These are phyloP conservation scores for Backusella psychrophila DNA, from an alignment of 192 early-diverging fungal genomes.

Conservation along the genomic window DNA sequence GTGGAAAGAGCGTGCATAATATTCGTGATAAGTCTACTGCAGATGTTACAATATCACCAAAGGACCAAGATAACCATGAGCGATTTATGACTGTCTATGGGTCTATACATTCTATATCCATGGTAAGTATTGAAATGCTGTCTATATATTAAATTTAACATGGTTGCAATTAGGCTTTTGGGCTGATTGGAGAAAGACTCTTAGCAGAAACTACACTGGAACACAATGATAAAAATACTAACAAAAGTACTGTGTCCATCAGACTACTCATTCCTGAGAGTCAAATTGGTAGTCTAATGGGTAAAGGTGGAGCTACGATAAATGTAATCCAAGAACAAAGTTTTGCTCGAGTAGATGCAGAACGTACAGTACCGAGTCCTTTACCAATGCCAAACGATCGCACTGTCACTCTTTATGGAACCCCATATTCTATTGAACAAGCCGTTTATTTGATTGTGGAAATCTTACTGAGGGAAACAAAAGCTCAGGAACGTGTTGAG, in stretches of 20 bases:
- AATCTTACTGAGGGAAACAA: slow-evolving; percentile 71
- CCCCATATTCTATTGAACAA: slow-evolving; percentile 77
- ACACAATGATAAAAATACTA: slow-evolving; percentile 13
- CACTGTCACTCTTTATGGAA: slow-evolving; percentile 79
- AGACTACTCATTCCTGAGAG: slow-evolving; percentile 83
- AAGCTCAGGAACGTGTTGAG: slow-evolving; percentile 56
- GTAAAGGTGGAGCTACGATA: slow-evolving; percentile 84
- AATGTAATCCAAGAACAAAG: slow-evolving; percentile 91
- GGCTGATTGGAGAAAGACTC: slow-evolving; percentile 72
- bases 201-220: slow-evolving; percentile 58
- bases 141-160: not conserved
- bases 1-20: slow-evolving; percentile 84
- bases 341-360: slow-evolving; percentile 77
- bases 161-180: slow-evolving; percentile 37
- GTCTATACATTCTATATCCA: slow-evolving; percentile 63
- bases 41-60: slow-evolving; percentile 86
- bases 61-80: slow-evolving; percentile 67
- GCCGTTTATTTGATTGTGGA: slow-evolving; percentile 82
- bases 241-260: slow-evolving; percentile 51
- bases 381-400: slow-evolving; percentile 91
- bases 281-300: slow-evolving; percentile 89
- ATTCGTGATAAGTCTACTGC: slow-evolving; percentile 84
- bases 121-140: slow-evolving; percentile 30
- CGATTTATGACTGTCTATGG: slow-evolving; percentile 75
- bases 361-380: slow-evolving; percentile 81